Conservation (phyloP, 805 yeast species). For the Metschnikowia sp. region DNA sequence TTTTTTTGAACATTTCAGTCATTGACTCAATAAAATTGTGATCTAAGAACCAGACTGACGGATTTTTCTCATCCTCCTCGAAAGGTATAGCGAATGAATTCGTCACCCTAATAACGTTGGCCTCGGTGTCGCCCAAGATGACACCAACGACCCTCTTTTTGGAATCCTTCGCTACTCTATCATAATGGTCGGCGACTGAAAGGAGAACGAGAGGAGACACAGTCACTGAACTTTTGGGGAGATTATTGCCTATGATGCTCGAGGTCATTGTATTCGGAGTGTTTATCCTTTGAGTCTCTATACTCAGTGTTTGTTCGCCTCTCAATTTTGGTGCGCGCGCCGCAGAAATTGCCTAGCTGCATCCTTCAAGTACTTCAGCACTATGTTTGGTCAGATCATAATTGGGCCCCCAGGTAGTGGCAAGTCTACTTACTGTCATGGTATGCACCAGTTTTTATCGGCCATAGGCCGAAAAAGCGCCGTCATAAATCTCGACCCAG, state of each 20-base stretch:
- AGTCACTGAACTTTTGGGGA: slow-evolving; percentile 59
- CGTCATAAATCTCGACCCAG: slow-evolving; percentile 90
- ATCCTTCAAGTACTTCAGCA: not conserved
- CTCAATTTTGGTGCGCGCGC: slow-evolving; percentile 12
- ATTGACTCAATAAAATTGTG: slow-evolving; percentile 93
- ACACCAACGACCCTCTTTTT: slow-evolving; percentile 92
- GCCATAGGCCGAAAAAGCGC: slow-evolving; percentile 90
- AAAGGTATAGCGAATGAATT: slow-evolving; percentile 97
- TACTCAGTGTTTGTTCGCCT: slow-evolving; percentile 3
- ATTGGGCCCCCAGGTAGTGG: slow-evolving; percentile 99
- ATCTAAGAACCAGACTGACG: slow-evolving; percentile 94
- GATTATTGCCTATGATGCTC: slow-evolving; percentile 33
- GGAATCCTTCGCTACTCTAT: slow-evolving; percentile 68
- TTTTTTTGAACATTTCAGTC: slow-evolving; percentile 97
- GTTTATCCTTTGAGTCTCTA: not conserved
- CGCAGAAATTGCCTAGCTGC: not conserved
- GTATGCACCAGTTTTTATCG: slow-evolving; percentile 85
- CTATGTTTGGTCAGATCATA: slow-evolving; percentile 80
- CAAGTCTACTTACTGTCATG: slow-evolving; percentile 90
- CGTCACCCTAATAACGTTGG: slow-evolving; percentile 64
- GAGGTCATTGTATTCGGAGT: slow-evolving; percentile 19
- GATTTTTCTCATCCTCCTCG: slow-evolving; percentile 91
- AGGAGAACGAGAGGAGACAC: slow-evolving; percentile 94
- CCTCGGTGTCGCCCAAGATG: slow-evolving; percentile 74
- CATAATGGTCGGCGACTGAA: slow-evolving; percentile 93